phyloP scores from a whole-genome alignment of 371 early-diverging fungal species.

The Blakeslea trispora region DNA sequence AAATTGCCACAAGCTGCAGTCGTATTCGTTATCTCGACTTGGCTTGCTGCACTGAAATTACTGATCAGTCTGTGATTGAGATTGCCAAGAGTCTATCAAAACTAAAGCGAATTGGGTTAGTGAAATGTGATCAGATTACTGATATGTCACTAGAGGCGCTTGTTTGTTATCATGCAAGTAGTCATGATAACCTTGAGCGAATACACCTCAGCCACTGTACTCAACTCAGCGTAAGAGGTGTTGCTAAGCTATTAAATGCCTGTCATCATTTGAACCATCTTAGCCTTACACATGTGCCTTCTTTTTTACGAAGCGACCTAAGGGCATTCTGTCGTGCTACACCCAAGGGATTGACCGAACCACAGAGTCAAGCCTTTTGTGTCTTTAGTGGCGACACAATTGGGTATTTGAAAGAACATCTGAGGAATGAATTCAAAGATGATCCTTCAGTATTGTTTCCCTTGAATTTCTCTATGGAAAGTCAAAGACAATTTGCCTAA shows the following conservation, averaged over 20 bases:
- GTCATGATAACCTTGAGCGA: constrained; percentile 56
- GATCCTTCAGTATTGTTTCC: too few species aligned
- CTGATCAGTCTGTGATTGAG: constrained; percentile 56
- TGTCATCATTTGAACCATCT: constrained; percentile 60
- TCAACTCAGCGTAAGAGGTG: constrained; percentile 48
- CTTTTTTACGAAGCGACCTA: constrained; percentile 54
- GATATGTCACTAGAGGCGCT: constrained; percentile 57
- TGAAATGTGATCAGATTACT: constrained; percentile 62
- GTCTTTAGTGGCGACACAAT: constrained; percentile 65
- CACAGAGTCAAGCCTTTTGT: constrained; percentile 64
- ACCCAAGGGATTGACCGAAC: constrained; percentile 55
- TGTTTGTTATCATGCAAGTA: constrained; percentile 40
- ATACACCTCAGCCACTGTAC: constrained; percentile 64
- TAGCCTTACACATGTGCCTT: constrained; percentile 61
- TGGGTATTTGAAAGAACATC: constrained; percentile 42
- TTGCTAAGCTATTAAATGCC: constrained; percentile 51
- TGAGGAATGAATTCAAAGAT: constrained; percentile 5
- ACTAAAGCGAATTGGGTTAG: constrained; percentile 62
- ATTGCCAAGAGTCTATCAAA: constrained; percentile 55
- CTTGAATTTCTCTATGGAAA: too few species aligned
- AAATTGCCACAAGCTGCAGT: constrained; percentile 53
- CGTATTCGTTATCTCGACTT: constrained; percentile 67
- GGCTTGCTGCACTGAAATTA: constrained; percentile 59
- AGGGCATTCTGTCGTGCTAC: constrained; percentile 59
- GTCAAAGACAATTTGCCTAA: too few species aligned